Evolutionary conservation across 495 filamentous ascomycete species (phyloP), one percentile per base, ranked within the genome.

Genomic region (Talaromyces stipitatus): DNA sequence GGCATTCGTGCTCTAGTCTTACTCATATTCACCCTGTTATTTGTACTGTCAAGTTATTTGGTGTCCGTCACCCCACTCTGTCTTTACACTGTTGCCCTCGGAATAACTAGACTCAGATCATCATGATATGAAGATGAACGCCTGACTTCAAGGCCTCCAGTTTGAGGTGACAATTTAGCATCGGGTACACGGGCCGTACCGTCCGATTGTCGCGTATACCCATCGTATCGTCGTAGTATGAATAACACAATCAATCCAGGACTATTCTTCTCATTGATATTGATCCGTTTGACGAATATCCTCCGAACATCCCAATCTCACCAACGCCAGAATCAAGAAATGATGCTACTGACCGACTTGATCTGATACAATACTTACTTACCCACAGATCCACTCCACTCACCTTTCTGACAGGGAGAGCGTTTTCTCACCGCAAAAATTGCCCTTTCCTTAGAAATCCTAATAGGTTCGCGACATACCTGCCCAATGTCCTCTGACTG

Each of bases 1-100:
- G 54, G 54, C 54, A 55, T 23, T 55, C 33, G 54, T 55, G 54
- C 54, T 55, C 23, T 33, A 18, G 54, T 36, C 11, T 16, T 2
- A 23, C 22, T 26, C 9, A 33, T 6, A 33, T 14, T 24, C 22
- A 14, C 14, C 9, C n/a, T 48, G 22, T 47, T 14, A 26, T 47
- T 24, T 24, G n/a, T n/a, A n/a, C n/a, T 9, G 36, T 41, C 36
- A 10, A 41, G 8, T 41, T 9, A 16, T 41, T 41, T 16, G 16
- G 36, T 41, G 36, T 41, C 36, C 36, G 36, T 41, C 16, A 18
- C 36, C 36, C 36, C 36, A 41, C 36, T 41, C 4, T 29, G 28
- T 29, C 16, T 16, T n/a, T 4, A 16, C 33, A n/a, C 14, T 12
- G 30, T 33, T 38, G 16, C 14, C 3, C n/a, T 41, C n/a, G 18